phyloP scores from a whole-genome alignment of 1,284 basidiomycete genomes.

The Neolentinus lepideus region DNA sequence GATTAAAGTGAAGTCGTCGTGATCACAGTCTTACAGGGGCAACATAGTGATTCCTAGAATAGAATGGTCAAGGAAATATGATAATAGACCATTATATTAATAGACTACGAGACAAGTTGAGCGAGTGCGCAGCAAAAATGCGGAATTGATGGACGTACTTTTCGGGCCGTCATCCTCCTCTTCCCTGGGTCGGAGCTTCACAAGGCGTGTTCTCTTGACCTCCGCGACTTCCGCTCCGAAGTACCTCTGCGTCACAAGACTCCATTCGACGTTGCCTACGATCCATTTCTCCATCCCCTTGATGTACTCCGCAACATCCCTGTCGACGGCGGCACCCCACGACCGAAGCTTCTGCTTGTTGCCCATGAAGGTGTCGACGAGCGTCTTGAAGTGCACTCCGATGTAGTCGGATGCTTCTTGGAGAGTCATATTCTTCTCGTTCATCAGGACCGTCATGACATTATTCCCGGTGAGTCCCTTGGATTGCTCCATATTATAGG shows the following conservation, averaged over 20 bases:
- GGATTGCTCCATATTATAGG: conserved; percentile 67
- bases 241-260: conserved; percentile 52
- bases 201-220: conserved; percentile 38
- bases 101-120: too few relatives aligned
- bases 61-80: too few relatives aligned
- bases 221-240: conserved; percentile 41
- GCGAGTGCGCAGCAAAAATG: too few relatives aligned
- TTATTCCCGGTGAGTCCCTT: conserved; percentile 63
- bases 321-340: conserved; percentile 39
- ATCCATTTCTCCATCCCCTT: conserved; percentile 41
- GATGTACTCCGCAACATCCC: conserved; percentile 39
- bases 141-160: background rate
- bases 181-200: conserved; percentile 19
- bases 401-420: conserved; percentile 56
- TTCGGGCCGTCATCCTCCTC: conserved; percentile 6
- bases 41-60: too few relatives aligned
- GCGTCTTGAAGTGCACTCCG: conserved; percentile 41
- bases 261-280: conserved; percentile 34
- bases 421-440: conserved; percentile 38
- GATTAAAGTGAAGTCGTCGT: too few relatives aligned
- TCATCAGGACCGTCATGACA: conserved; percentile 61
- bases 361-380: conserved; percentile 41
- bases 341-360: conserved; percentile 39
- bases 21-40: too few relatives aligned
- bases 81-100: too few relatives aligned